Evolutionary conservation across 2,329 filamentous ascomycete species (phyloP).

Genomic region (Graphiopsis chlorocephala): DNA sequence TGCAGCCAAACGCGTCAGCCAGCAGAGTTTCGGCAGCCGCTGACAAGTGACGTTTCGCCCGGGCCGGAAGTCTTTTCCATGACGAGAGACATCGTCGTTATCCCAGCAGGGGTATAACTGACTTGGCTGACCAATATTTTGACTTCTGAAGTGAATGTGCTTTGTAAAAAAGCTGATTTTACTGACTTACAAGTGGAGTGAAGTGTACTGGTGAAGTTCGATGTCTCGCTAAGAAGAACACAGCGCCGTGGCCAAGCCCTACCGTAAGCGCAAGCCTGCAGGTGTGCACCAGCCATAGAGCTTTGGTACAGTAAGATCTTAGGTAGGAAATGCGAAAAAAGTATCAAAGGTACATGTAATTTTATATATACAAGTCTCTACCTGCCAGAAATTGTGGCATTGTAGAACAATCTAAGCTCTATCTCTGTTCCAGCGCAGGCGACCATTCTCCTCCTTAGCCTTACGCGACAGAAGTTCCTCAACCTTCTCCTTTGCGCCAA

Average conservation of each 20-base stretch:
- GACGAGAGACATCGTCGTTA: not conserved
- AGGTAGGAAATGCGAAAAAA: not conserved
- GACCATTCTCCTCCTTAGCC: constrained; percentile 17
- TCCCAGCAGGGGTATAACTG: not conserved
- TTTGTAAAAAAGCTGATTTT: not conserved
- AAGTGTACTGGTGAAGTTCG: not conserved
- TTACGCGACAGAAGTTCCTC: constrained; percentile 57
- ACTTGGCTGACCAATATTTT: not conserved
- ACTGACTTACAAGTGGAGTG: not conserved
- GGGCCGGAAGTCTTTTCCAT: constrained; percentile 5
- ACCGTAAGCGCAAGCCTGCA: not conserved
- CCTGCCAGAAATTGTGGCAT: not conserved
- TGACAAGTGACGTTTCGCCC: constrained; percentile 10
- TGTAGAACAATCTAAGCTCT: not conserved
- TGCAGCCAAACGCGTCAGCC: not conserved
- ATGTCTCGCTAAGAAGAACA: not conserved
- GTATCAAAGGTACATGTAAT: not conserved
- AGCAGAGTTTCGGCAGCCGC: constrained; percentile 9
- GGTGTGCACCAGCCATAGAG: not conserved
- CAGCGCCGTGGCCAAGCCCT: not conserved
- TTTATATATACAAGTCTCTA: constrained; percentile 5
- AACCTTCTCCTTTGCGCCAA: constrained; percentile 57
- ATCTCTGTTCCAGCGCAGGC: constrained; percentile 8
- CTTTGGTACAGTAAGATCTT: not conserved
- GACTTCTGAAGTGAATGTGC: not conserved